Evolutionary conservation across 2,329 filamentous ascomycete genomes (phyloP).

Genomic region (Phymatotrichopsis omnivora): DNA sequence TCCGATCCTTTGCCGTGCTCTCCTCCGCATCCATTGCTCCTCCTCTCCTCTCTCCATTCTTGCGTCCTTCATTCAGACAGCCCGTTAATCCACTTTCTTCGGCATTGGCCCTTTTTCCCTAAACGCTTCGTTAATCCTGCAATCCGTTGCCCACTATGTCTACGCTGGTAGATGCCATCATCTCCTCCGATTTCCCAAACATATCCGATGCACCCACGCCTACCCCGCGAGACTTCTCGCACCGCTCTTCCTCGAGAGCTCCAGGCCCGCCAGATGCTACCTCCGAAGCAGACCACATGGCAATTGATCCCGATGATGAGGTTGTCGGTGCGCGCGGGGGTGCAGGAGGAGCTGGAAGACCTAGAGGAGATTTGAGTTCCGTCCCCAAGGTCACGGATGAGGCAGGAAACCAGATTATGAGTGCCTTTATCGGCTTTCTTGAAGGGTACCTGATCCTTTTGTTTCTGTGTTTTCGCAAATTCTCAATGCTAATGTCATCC

Average conservation of each 20-base stretch:
- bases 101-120: too few relatives aligned
- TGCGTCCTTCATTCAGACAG: conserved; percentile 47
- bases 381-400: conserved; percentile 66
- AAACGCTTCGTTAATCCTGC: conserved; percentile 28
- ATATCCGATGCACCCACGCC: conserved; percentile 35
- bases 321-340: conserved; percentile 41
- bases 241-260: conserved; percentile 37
- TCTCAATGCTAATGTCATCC: conserved; percentile 3
- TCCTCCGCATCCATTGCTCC: conserved; percentile 36
- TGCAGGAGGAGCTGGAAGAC: conserved; percentile 35
- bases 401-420: conserved; percentile 62
- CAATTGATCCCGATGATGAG: conserved; percentile 45
- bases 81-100: too few relatives aligned
- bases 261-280: conserved; percentile 16
- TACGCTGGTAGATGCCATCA: conserved; percentile 42
- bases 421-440: conserved; percentile 69
- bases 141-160: conserved; percentile 40
- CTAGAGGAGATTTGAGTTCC: conserved; percentile 37
- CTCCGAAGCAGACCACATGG: conserved; percentile 41
- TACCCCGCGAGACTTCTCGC: conserved; percentile 34
- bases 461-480: not conserved
- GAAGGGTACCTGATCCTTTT: conserved; percentile 38
- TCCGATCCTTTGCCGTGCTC: conserved; percentile 2
- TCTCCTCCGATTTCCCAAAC: conserved; percentile 38
- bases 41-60: conserved; percentile 42